Evolutionary conservation across 108 stramenopile genomes (phyloP), one percentile per base, ranked within the genome.

Genomic region (Craspedostauros australis): DNA sequence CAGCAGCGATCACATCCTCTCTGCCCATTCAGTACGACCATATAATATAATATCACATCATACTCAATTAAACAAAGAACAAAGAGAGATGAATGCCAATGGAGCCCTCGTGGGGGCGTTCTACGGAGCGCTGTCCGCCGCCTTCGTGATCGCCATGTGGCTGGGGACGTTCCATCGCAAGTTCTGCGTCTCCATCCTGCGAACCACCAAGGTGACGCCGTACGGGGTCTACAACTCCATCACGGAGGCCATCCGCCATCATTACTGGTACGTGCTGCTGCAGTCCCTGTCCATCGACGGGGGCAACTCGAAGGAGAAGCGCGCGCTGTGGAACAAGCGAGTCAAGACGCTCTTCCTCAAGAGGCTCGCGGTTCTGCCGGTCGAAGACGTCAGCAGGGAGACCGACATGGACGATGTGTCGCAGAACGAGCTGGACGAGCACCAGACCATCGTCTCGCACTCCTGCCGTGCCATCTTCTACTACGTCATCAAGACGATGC

Each of bases 381-480:
- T 15, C 26, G n/a, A n/a, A n/a, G n/a, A n/a, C n/a, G n/a, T n/a
- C n/a, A n/a, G n/a, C n/a, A n/a, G n/a, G n/a, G n/a, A n/a, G n/a
- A n/a, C n/a, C n/a, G n/a, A n/a, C n/a, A n/a, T n/a, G n/a, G n/a
- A n/a, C n/a, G n/a, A n/a, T n/a, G n/a, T n/a, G n/a, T n/a, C n/a
- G n/a, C n/a, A n/a, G n/a, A n/a, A n/a, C n/a, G n/a, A n/a, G n/a
- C n/a, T n/a, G n/a, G 19, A 39, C 1, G 39, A 41, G 28, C 14
- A 12, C 16, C 54, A 54, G 21, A 45, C 46, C 24, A 14, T 57
- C 9, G 30, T 57, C 12, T 14, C 44, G 14, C 56, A 57, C 36
- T 57, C 56, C 1, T 57, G 56, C 22, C 56, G 56, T 19, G 36
- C 37, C 26, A 44, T 57, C 25, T 57, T 57, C 22, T 57, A 57